These are phyloP conservation scores for Suillus plorans DNA, from an alignment of 768 basidiomycete genomes.

Conservation along the genomic window DNA sequence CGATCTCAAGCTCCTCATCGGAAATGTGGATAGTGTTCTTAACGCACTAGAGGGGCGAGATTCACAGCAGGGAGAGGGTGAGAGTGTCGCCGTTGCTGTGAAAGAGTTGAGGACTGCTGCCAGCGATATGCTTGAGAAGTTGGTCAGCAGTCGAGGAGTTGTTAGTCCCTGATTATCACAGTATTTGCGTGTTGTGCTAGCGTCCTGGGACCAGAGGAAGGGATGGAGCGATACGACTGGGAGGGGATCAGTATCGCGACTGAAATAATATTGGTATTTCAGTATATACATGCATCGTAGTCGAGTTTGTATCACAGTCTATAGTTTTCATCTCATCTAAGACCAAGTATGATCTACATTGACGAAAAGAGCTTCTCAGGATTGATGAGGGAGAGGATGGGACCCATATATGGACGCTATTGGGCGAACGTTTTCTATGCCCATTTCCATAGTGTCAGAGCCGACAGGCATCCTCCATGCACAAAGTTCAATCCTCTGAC, in stretches of 20 bases:
- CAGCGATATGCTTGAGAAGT: background rate
- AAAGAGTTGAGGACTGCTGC: background rate
- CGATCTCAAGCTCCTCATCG: background rate
- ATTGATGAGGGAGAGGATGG: constrained; percentile 76
- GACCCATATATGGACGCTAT: constrained; percentile 28
- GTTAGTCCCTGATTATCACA: background rate
- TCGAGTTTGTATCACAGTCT: background rate
- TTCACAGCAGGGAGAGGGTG: background rate
- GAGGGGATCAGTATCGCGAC: background rate
- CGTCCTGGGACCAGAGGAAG: background rate
- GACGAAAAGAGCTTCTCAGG: constrained; percentile 67
- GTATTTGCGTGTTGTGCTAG: background rate
- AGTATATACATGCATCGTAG: too few species aligned
- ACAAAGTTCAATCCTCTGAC: too few species aligned
- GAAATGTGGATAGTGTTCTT: background rate
- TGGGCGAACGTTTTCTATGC: too few species aligned
- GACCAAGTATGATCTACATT: constrained; percentile 89
- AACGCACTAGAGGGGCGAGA: background rate
- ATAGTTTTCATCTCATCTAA: constrained; percentile 83
- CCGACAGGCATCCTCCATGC: too few species aligned
- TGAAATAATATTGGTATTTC: background rate
- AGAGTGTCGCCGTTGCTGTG: background rate
- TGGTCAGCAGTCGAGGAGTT: background rate
- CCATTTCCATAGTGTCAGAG: too few species aligned
- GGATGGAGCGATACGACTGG: background rate